Base-by-base conservation (phyloP, 495 filamentous ascomycete species). In the Geoglossum glabrum region DNA sequence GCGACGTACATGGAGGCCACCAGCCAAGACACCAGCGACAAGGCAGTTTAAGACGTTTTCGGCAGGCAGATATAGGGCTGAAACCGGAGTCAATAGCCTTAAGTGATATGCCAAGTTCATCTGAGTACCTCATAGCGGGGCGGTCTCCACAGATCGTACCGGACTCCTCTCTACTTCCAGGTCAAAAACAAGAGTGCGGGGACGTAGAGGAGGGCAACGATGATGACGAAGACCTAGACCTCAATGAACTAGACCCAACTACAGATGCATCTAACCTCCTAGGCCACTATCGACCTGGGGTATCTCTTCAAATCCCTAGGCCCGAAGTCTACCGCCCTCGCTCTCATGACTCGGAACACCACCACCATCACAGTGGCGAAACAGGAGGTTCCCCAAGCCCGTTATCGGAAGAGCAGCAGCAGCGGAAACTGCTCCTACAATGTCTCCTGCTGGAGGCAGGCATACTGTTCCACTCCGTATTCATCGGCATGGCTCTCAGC, bases 401-500 rank as follows among this genome's bases (percentile, higher is more conserved):
- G 11, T 10, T 49, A 15, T 67, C 47, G 67, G 70, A 54, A 68
- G 62, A 1, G 27, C 71, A 71, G 47, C 72, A 74, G 57, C 69
- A 71, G 17, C 73, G 76, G 57, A 78, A 82, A 19, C 78, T 83
- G 58, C 75, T 89, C 59, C 72, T 90, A 21, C 87, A 93, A 64
- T 87, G 84, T 61, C 72, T 87, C 13, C 75, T 93, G 9, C 75
- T 93, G 28, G 87, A 93, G 68, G 83, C 85, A 7, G 87, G 87
- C 19, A 90, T 93, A 61, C 72, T 93, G 2, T 90, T 90, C 63
- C 87, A 93, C 70, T 85, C 81, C 61, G 77, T 93, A 40, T 93
- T 93, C 64, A 93, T 93, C 63, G 86, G 86, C 46, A 90, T 93
- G 84, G 85, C 87, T 3, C 71, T 93, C 33, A 86, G 82, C n/a